Conservation (phyloP, 176 grass and related monocot genomes). For the Oryza rufipogon region DNA sequence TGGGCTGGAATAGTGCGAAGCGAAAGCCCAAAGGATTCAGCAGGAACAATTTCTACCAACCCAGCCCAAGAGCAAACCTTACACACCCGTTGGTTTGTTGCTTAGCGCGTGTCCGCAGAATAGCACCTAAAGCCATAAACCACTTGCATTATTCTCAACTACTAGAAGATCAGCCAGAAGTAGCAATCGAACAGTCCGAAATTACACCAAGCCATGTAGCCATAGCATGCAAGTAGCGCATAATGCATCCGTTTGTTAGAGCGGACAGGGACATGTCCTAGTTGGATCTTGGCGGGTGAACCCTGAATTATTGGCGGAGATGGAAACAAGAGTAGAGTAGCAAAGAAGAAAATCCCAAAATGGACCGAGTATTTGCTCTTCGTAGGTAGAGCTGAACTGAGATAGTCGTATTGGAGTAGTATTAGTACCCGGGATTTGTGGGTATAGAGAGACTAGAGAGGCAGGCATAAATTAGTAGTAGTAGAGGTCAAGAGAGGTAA, state of each 20-base stretch:
- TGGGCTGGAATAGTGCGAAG: too few relatives aligned
- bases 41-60: background rate
- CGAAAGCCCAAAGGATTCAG: background rate
- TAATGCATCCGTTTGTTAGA: background rate
- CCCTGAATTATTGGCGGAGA: slow-evolving; percentile 23
- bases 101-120: too few relatives aligned
- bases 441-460: background rate
- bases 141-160: background rate
- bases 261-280: background rate
- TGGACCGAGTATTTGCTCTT: too few relatives aligned
- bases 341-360: too few relatives aligned
- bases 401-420: too few relatives aligned
- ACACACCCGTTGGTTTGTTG: too few relatives aligned
- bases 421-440: too few relatives aligned
- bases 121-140: background rate
- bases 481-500: background rate
- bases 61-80: background rate
- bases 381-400: too few relatives aligned
- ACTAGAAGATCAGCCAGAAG: background rate
- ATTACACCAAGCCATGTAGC: background rate
- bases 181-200: background rate
- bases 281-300: background rate
- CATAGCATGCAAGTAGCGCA: background rate
- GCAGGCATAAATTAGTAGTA: background rate
- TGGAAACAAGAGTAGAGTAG: too few relatives aligned